Evolutionary conservation across 371 early-diverging fungal genomes (phyloP), one percentile per base, ranked within the genome.

Genomic region (Parasitella parasitica): DNA sequence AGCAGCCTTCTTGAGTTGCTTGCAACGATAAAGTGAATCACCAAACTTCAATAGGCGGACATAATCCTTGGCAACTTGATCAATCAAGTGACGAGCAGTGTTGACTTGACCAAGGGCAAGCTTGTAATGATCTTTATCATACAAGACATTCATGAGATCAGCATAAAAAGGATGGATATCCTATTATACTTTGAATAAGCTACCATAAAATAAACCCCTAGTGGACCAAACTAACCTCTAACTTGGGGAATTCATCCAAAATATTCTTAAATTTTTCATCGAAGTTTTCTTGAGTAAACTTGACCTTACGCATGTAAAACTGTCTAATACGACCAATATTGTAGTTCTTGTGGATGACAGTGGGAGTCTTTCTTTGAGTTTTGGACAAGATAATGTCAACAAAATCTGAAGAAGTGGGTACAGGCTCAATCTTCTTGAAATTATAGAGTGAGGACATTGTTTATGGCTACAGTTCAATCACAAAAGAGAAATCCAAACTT

Each of bases 111-210:
- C 99, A 60, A 99, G 86, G 26, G 99, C 99, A 54, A 99, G 89
- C 84, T 99, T 99, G 89, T 99, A 99, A 80, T 99, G 99, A 77
- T 99, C 99, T 78, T 94, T 94, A 88, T 99, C 99, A 86, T 99
- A 99, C 51, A 99, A 87, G 24, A 99, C 99, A 82, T 99, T 99
- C 95, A 99, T 98, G 69, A 99, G 82, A 80, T 99, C 99, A n/a
- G 98, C 88, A 76, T 99, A 99, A 85, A 99, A 99, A 16, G 99
- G 99, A 77, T 99, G 99, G 65, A 99, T 95, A 75, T 98, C 99
- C 90, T 93, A 80, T 0, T 38, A 36, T 7, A 26, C 11, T 20
- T 1, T n/a, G n/a, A n/a, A n/a, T n/a, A n/a, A n/a, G n/a, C n/a
- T n/a, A n/a, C n/a, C n/a, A n/a, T n/a, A n/a, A n/a, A n/a, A 43